phyloP scores from a whole-genome alignment of 2,329 filamentous ascomycete genomes.

The Aotearoamyces nothofagi region DNA sequence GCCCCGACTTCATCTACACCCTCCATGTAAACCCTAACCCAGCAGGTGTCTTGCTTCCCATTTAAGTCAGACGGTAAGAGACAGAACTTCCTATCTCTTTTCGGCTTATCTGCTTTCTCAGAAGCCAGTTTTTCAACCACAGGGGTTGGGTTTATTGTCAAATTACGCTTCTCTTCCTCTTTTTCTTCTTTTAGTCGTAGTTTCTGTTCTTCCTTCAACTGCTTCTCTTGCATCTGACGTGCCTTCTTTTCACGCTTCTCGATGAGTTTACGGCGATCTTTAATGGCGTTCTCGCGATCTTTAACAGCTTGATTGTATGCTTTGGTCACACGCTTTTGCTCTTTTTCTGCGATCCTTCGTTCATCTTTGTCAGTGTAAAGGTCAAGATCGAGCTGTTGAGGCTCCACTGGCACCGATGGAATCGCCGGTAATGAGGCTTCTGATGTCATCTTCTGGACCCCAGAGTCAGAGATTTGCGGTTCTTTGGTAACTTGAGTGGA shows the following conservation, averaged over 20 bases:
- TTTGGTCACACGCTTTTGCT: slow-evolving; percentile 46
- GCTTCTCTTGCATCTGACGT: slow-evolving; percentile 23
- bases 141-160: slow-evolving; percentile 4
- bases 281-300: slow-evolving; percentile 46
- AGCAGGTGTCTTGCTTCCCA: slow-evolving; percentile 50
- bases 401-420: slow-evolving; percentile 35
- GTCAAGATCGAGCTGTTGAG: slow-evolving; percentile 38
- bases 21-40: slow-evolving; percentile 70
- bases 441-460: no score
- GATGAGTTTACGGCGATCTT: slow-evolving; percentile 43
- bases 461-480: slow-evolving; percentile 27
- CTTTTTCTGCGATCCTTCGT: slow-evolving; percentile 54
- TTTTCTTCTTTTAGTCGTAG: slow-evolving; percentile 18
- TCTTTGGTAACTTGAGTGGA: slow-evolving; percentile 4
- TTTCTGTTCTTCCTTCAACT: slow-evolving; percentile 17
- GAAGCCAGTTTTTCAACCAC: slow-evolving; percentile 4
- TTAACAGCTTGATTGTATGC: slow-evolving; percentile 52
- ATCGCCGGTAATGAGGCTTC: slow-evolving; percentile 30
- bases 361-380: slow-evolving; percentile 47
- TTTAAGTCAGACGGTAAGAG: slow-evolving; percentile 42
- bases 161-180: slow-evolving; percentile 15
- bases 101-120: slow-evolving; percentile 13
- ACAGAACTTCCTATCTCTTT: slow-evolving; percentile 52
- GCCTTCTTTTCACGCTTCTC: slow-evolving; percentile 32
- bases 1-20: slow-evolving; percentile 74